phyloP scores from a whole-genome alignment of 352 stramenopile genomes.

The Globisporangium paddicum region DNA sequence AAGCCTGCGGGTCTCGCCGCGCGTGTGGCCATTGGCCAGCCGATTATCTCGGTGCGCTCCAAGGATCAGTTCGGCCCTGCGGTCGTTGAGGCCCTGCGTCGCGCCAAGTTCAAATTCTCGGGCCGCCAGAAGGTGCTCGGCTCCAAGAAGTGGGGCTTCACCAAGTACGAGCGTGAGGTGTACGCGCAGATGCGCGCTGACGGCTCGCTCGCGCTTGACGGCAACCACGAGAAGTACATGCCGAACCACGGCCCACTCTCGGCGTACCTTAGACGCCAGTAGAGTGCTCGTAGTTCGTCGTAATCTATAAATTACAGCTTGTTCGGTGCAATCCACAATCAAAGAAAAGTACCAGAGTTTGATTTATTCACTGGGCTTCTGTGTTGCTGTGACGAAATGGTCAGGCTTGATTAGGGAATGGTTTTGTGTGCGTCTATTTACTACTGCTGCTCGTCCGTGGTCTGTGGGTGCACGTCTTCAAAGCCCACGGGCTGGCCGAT shows the following conservation, averaged over 20 bases:
- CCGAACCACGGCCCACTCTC: conserved; percentile 81
- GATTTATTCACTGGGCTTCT: too few relatives aligned
- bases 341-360: conserved; percentile 3
- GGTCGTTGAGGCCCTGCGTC: conserved; percentile 97
- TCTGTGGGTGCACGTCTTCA: conserved; percentile 18
- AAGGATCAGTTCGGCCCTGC: conserved; percentile 94
- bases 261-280: conserved; percentile 29
- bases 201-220: conserved; percentile 92
- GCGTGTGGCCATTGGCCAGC: conserved; percentile 98
- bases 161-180: conserved; percentile 97
- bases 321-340: conserved; percentile 12
- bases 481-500: conserved; percentile 65
- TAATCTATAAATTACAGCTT: conserved; percentile 17
- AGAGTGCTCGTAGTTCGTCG: conserved; percentile 1
- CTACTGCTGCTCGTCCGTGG: not conserved
- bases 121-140: conserved; percentile 99
- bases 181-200: conserved; percentile 96
- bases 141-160: conserved; percentile 99
- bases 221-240: conserved; percentile 98
- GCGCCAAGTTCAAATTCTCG: conserved; percentile 99
- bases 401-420: too few relatives aligned
- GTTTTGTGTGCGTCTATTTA: not conserved
- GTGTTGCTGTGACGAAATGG: too few relatives aligned
- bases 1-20: conserved; percentile 98
- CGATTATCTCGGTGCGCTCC: conserved; percentile 96